These are phyloP conservation scores for Vaccinium vitisidaea DNA, from an alignment of 148 eudicot species.

Conservation along the genomic window DNA sequence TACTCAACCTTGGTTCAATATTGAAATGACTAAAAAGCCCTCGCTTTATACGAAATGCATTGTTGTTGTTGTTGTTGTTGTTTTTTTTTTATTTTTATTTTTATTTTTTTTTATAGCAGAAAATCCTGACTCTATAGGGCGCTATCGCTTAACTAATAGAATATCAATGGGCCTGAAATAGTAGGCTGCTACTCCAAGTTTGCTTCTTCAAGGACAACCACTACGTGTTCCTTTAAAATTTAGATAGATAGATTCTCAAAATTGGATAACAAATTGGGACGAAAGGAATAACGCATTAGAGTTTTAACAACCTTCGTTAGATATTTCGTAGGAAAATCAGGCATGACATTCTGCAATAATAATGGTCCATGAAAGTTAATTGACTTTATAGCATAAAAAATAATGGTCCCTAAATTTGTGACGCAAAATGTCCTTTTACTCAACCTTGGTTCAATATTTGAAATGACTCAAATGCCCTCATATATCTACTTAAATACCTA, in stretches of 20 bases:
- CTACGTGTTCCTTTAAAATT: too few species aligned
- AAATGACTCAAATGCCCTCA: not conserved
- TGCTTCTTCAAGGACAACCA: too few species aligned
- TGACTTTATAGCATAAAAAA: not conserved
- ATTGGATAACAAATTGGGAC: not conserved
- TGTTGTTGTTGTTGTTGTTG: too few species aligned
- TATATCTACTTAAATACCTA: not conserved
- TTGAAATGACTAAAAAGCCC: not conserved
- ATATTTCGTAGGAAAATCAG: not conserved
- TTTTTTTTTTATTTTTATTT: too few species aligned
- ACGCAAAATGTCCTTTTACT: not conserved
- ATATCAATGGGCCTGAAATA: too few species aligned
- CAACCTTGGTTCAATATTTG: not conserved
- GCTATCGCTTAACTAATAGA: too few species aligned
- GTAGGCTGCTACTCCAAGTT: too few species aligned
- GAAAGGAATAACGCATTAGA: not conserved
- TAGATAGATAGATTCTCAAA: too few species aligned
- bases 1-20: not conserved
- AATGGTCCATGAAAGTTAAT: not conserved
- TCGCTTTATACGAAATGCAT: too few species aligned
- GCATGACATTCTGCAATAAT: not conserved
- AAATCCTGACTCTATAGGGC: too few species aligned
- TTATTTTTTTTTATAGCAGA: too few species aligned
- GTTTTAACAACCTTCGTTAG: not conserved
- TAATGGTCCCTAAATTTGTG: not conserved